These are phyloP conservation scores for Globisporangium spinosum DNA, from an alignment of 352 stramenopile genomes.

Conservation along the genomic window DNA sequence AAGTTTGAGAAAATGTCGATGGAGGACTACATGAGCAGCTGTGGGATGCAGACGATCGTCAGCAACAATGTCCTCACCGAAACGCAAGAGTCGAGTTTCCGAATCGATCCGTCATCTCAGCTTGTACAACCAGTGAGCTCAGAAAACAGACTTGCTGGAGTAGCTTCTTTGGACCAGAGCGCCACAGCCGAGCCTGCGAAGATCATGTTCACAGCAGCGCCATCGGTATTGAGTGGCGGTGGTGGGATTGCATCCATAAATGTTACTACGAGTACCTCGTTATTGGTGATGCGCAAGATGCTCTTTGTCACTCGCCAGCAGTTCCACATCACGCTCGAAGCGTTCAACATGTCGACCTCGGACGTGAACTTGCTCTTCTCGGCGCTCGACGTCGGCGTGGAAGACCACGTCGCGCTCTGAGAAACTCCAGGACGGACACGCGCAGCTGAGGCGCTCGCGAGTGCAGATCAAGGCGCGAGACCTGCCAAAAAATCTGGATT, in stretches of 20 bases:
- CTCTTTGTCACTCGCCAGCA: conserved; percentile 54
- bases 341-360: conserved; percentile 35
- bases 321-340: conserved; percentile 53
- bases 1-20: conserved; percentile 48
- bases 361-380: conserved; percentile 70
- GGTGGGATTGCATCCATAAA: neutral
- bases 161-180: neutral
- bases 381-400: conserved; percentile 46
- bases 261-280: conserved; percentile 6
- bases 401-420: conserved; percentile 50
- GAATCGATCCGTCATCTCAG: neutral
- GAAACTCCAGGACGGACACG: conserved; percentile 42
- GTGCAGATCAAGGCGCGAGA: conserved; percentile 41
- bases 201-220: conserved; percentile 7
- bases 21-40: conserved; percentile 67
- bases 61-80: neutral
- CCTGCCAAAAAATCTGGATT: conserved; percentile 34
- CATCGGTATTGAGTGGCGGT: neutral
- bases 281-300: conserved; percentile 25
- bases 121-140: neutral
- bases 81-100: neutral
- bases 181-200: neutral
- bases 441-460: conserved; percentile 38
- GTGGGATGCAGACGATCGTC: conserved; percentile 22
- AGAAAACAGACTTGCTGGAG: neutral